Base-by-base conservation (phyloP, 768 basidiomycete genomes). In the Auricularia auricula-judae region DNA sequence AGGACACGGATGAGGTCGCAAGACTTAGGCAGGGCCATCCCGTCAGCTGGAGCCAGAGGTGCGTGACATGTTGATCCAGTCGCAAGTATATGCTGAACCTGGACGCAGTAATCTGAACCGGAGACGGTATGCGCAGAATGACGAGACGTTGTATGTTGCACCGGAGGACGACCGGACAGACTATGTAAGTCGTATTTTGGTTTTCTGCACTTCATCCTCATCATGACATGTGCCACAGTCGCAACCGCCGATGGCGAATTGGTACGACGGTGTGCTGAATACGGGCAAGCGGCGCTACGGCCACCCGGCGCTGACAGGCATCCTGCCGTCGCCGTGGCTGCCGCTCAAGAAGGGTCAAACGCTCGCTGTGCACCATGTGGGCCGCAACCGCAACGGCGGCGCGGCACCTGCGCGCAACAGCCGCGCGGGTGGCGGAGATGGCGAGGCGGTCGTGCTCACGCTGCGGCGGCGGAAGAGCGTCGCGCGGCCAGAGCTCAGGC, bases 161-260 rank as follows among this genome's bases (percentile, higher is more conserved):
- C 94, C 94, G 0, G 93, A 95, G 70, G 94, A 96, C 72, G 89
- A 91, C 69, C 80, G 89, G 39, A 95, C 93, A 18, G 91, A 95
- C 76, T 95, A 95, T 74, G 89, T 89, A 67, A 66, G 81, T 74
- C 1, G 53, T 64, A 43, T 34, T 2, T 4, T 18, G 42, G 33
- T 61, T 1, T 34, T 36, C 44, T 56, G 51, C 23, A 16, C 4
- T 2, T 53, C 29, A 47, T 59, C 21, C 63, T 68, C 53, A 70
- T 62, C 36, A 65, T 65, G 61, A 68, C 67, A 53, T 62, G 60
- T 2, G 70, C 2, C 39, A 7, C 39, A 42, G 39, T 93, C 92
- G 0, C 96, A 98, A 74, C 95, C 96, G 0, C 96, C 96, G 0
- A 94, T 98, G 91, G 87, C 89, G 14, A 92, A 92, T 69, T 95